phyloP scores from a whole-genome alignment of 2,329 filamentous ascomycete species.

The Helotiales sp. region DNA sequence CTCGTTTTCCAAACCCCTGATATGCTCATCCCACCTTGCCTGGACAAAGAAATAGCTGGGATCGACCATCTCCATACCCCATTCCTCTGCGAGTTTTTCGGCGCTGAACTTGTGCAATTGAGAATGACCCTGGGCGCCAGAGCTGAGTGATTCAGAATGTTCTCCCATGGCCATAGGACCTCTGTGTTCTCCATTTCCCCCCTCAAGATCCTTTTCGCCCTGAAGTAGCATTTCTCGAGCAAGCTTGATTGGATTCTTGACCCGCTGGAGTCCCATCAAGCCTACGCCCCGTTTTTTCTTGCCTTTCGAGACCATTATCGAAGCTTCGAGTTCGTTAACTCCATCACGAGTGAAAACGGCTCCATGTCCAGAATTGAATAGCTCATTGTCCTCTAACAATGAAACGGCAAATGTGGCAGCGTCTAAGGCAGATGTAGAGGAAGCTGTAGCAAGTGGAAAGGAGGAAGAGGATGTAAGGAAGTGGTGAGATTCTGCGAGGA shows the following conservation, averaged over 20 bases:
- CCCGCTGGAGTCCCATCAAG: constrained; percentile 68
- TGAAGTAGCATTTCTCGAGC: constrained; percentile 69
- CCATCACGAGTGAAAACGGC: constrained; percentile 85
- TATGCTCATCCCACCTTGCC: constrained; percentile 76
- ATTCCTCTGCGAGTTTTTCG: constrained; percentile 65
- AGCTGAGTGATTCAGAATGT: background rate
- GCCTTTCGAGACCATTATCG: constrained; percentile 78
- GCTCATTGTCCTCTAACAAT: constrained; percentile 73
- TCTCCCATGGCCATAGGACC: constrained; percentile 24
- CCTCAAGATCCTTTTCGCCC: constrained; percentile 61
- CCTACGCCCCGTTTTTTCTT: constrained; percentile 75
- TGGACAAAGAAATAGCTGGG: constrained; percentile 77
- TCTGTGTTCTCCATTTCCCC: constrained; percentile 38
- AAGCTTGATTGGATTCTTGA: constrained; percentile 78
- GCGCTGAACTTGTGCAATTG: constrained; percentile 68
- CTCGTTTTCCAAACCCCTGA: constrained; percentile 54
- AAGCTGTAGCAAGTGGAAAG: constrained; percentile 52
- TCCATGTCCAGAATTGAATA: constrained; percentile 84
- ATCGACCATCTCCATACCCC: constrained; percentile 68
- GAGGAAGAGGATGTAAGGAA: constrained; percentile 53
- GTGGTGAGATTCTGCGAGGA: constrained; percentile 51
- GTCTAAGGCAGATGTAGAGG: constrained; percentile 59
- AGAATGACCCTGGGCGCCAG: constrained; percentile 63
- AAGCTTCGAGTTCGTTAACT: constrained; percentile 82
- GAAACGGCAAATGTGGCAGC: constrained; percentile 74